phyloP scores from a whole-genome alignment of 2,329 filamentous ascomycete genomes.

The Ascochyta pisi region DNA sequence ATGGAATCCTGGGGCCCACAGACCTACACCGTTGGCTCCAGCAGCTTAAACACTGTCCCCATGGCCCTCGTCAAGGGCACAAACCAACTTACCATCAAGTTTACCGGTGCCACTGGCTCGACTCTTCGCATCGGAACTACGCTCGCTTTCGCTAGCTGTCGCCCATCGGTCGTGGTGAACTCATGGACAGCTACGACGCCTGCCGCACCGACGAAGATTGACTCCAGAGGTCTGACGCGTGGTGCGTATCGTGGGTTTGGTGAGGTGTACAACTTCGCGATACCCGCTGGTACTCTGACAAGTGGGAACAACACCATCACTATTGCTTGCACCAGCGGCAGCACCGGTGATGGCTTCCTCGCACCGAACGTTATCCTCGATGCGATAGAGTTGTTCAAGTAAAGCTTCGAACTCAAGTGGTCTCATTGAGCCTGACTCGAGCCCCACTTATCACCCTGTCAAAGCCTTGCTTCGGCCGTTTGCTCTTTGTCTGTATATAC shows the following conservation, averaged over 20 bases:
- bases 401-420: not conserved
- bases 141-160: conserved; percentile 65
- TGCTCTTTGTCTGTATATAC: conserved; percentile 2
- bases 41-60: conserved; percentile 61
- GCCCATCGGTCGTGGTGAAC: conserved; percentile 66
- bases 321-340: conserved; percentile 66
- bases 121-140: conserved; percentile 72
- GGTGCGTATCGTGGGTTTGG: conserved; percentile 70
- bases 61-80: conserved; percentile 70
- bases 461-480: not conserved
- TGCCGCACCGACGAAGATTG: conserved; percentile 65
- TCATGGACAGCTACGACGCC: conserved; percentile 59
- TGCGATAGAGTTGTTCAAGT: conserved; percentile 45
- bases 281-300: conserved; percentile 65
- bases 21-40: conserved; percentile 68
- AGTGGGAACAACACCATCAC: conserved; percentile 68
- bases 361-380: conserved; percentile 61
- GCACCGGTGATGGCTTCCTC: conserved; percentile 61
- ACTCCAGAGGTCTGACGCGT: conserved; percentile 69
- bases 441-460: not conserved
- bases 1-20: conserved; percentile 67
- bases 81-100: conserved; percentile 68
- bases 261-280: conserved; percentile 68
- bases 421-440: not conserved
- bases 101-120: conserved; percentile 59